Percentiles rank a stretch among this genome's conserved stretches.
These are phyloP conservation scores for Galerina marginata DNA, from an alignment of 768 basidiomycete genomes.

Conservation along the genomic window DNA sequence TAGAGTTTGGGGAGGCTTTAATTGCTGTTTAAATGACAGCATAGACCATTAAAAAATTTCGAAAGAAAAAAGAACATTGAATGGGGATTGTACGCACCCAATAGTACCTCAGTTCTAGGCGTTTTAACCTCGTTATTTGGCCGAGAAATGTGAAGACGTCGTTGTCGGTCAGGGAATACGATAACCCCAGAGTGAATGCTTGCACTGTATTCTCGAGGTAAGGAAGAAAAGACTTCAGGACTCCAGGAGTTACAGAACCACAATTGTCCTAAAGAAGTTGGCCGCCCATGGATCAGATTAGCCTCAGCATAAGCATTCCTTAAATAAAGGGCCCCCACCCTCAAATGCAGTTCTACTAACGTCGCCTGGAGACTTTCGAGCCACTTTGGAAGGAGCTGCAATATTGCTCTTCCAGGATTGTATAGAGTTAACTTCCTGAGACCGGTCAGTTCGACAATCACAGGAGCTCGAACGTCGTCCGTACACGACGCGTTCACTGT, in stretches of 20 bases:
- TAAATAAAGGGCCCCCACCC: conserved; percentile 1
- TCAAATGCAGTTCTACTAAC: conserved; percentile 24
- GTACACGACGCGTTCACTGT: conserved; percentile 43
- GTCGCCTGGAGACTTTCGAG: conserved; percentile 35
- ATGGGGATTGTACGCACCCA: conserved; percentile 39
- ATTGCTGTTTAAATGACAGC: conserved; percentile 41
- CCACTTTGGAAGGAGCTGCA: conserved; percentile 52
- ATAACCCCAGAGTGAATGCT: conserved; percentile 55
- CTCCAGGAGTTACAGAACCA: conserved; percentile 68
- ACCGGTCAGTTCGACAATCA: conserved; percentile 33
- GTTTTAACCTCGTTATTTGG: conserved; percentile 43
- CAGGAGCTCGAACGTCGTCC: conserved; percentile 33
- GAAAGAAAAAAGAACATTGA: background rate
- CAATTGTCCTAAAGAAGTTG: conserved; percentile 52
- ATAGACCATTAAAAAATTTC: background rate
- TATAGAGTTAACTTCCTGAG: conserved; percentile 37
- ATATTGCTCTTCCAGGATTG: conserved; percentile 45
- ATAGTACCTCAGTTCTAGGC: conserved; percentile 54
- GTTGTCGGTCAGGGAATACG: conserved; percentile 61
- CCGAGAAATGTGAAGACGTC: conserved; percentile 56
- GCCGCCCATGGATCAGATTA: background rate
- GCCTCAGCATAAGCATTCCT: background rate
- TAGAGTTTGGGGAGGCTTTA: conserved; percentile 34
- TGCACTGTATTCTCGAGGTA: conserved; percentile 37
- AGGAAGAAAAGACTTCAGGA: conserved; percentile 51